Evolutionary conservation across 2,329 filamentous ascomycete species (phyloP), one percentile per base, ranked within the genome.

Genomic region (Aspergillus pseudonomiae): DNA sequence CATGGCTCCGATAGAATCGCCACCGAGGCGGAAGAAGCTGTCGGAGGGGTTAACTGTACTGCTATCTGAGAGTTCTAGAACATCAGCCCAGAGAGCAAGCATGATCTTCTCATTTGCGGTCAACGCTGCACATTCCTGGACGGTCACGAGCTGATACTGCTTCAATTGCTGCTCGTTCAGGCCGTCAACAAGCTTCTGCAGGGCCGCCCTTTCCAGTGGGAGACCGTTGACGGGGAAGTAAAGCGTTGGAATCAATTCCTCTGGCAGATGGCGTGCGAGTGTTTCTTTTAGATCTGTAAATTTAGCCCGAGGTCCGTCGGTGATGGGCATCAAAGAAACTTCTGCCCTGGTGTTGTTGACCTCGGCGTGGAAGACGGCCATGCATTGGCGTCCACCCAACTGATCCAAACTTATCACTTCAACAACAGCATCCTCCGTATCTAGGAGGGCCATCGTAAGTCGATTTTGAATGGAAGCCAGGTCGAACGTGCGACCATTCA

Each of bases 1-100:
- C 68, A 75, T 75, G 24, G 72, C 73, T 24, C 60, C 63, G 55
- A 76, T 66, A 5, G 71, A 75, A 59, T 76, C 73, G 19, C 73
- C 73, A 19, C 74, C 74, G 11, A 76, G 64, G 19, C 68, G 63
- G 54, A 75, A 74, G 67, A 76, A 76, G 59, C 65, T 71, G 48
- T 68, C 67, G 62, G 55, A 57, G 3, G 30, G 66, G 24, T 26
- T 64, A 63, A 55, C 72, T 66, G 14, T 64, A 28, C 19, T 26
- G 77, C 60, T 83, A 77, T 50, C 46, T 14, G 46, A 50, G 26
- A 50, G 6, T 7, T 28, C 26, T 1, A 60, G 58, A 14, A 45
- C 43, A 6, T 43, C 45, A 21, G 6, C 26, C 45, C 45, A 52
- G 26, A 73, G 66, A 11, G 16, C 55, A 43, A 57, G 55, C 16